phyloP scores from a whole-genome alignment of 1,139 yeast species.

The Saccharomycopsis hybrid region DNA sequence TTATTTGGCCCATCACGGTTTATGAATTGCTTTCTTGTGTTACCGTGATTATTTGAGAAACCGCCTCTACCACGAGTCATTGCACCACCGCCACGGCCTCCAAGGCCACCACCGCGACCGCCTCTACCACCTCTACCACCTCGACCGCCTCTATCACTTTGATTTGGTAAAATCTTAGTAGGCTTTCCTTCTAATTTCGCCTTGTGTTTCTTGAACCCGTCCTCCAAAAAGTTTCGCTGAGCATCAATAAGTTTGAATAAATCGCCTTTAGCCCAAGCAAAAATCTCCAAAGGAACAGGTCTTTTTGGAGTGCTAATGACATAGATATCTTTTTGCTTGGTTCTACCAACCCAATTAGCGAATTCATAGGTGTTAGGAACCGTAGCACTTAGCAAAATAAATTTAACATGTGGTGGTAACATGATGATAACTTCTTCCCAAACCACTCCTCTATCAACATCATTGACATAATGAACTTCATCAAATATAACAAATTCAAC shows the following conservation, averaged over 20 bases:
- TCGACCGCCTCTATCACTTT: conserved; percentile 35
- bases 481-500: conserved; percentile 97
- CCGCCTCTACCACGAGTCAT: conserved; percentile 33
- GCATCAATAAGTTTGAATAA: conserved; percentile 70
- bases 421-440: conserved; percentile 98
- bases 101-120: conserved; percentile 30
- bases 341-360: conserved; percentile 98
- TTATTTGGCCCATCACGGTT: conserved; percentile 69
- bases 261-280: conserved; percentile 65
- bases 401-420: conserved; percentile 93
- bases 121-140: conserved; percentile 32
- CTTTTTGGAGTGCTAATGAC: conserved; percentile 94
- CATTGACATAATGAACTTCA: conserved; percentile 96
- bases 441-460: conserved; percentile 95
- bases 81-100: conserved; percentile 28
- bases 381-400: conserved; percentile 85
- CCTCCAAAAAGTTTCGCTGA: conserved; percentile 58
- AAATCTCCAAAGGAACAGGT: conserved; percentile 90
- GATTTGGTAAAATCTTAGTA: conserved; percentile 38
- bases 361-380: conserved; percentile 97
- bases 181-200: conserved; percentile 42
- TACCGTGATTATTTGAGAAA: conserved; percentile 31
- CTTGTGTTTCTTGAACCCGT: conserved; percentile 57
- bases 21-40: conserved; percentile 29
- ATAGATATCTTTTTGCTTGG: conserved; percentile 90